Base-by-base conservation (phyloP, 495 filamentous ascomycete species). In the Neurospora sp. region DNA sequence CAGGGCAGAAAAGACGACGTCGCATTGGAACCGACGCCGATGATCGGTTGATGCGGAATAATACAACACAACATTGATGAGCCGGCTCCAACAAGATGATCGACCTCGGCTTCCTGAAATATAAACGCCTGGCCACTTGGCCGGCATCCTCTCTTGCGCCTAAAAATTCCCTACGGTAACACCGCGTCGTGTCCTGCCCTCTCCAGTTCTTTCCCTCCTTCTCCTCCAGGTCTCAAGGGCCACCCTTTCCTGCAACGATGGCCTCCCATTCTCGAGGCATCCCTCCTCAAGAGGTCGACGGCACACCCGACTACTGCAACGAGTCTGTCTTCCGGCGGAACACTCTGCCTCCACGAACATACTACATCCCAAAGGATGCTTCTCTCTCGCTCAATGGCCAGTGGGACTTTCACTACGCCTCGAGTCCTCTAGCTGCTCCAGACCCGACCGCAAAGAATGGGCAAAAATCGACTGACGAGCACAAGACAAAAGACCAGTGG, bases 391-490 rank as follows among this genome's bases (percentile, higher is more conserved):
- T 90, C 35, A 89, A 88, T 72, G 90, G 90, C 4, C 82, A 75
- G 11, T 92, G 90, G 90, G 83, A 86, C 37, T 92, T 92, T 73
- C 81, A 87, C 70, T 86, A 87, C 49, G 84, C 86, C 37, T 72
- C 79, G 5, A 87, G 80, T 16, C 88, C 89, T 1, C 77, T 84
- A 27, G 78, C 84, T 9, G 87, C 86, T 3, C 83, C 86, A 0
- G 82, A 83, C 16, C 85, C 8, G 78, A 80, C 37, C 39, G 71
- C n/a, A 74, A 78, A 74, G 49, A 54, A 62, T 27, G 54, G 14
- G 1, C 54, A 37, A 18, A 10, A 37, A 11, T 1, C 23, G 72
- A 78, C 72, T 71, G 69, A 72, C 39, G 31, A 31, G 23, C 54
- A 35, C 54, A 66, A 35, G 14, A 73, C 75, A 39, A 73, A 75